phyloP scores from a whole-genome alignment of 2,329 filamentous ascomycete species.

The Botrytis fragariae region DNA sequence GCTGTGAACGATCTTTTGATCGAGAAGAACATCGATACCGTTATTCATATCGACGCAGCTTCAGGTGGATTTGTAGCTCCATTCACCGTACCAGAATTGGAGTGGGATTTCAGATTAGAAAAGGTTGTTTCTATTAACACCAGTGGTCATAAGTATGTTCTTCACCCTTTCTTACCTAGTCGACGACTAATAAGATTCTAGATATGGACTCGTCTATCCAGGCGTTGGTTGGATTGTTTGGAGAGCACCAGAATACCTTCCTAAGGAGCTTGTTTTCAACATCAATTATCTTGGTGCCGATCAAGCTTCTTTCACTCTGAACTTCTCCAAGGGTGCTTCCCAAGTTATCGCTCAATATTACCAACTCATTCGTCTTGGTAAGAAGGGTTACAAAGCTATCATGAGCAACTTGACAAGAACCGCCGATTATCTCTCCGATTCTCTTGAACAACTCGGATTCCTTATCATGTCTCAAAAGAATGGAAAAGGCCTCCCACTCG shows the following conservation, averaged over 20 bases:
- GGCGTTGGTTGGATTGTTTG: slow-evolving; percentile 94
- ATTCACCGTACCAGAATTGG: slow-evolving; percentile 77
- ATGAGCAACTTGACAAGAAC: slow-evolving; percentile 92
- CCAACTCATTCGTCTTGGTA: slow-evolving; percentile 91
- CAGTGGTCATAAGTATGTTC: slow-evolving; percentile 80
- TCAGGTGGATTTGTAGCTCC: slow-evolving; percentile 91
- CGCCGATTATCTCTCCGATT: slow-evolving; percentile 78
- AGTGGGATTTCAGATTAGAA: slow-evolving; percentile 89
- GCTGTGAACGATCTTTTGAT: slow-evolving; percentile 83
- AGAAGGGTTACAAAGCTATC: slow-evolving; percentile 86
- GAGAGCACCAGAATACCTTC: slow-evolving; percentile 78
- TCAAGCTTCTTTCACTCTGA: slow-evolving; percentile 92
- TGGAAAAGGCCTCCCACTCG: slow-evolving; percentile 80
- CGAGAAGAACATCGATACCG: slow-evolving; percentile 70
- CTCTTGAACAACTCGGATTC: slow-evolving; percentile 74
- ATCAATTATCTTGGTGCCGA: slow-evolving; percentile 98
- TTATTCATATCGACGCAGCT: slow-evolving; percentile 92
- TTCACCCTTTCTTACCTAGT: background rate
- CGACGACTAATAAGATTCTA: slow-evolving; percentile 16
- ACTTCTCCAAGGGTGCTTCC: slow-evolving; percentile 93
- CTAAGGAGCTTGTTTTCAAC: slow-evolving; percentile 90
- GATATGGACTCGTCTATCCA: slow-evolving; percentile 73
- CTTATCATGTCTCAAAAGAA: slow-evolving; percentile 80
- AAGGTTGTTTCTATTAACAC: slow-evolving; percentile 93
- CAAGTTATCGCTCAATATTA: slow-evolving; percentile 98